Percentiles rank a stretch among this genome's conserved stretches.
Conservation (phyloP, 345 rosid species). For the Aethionema arabicum region DNA sequence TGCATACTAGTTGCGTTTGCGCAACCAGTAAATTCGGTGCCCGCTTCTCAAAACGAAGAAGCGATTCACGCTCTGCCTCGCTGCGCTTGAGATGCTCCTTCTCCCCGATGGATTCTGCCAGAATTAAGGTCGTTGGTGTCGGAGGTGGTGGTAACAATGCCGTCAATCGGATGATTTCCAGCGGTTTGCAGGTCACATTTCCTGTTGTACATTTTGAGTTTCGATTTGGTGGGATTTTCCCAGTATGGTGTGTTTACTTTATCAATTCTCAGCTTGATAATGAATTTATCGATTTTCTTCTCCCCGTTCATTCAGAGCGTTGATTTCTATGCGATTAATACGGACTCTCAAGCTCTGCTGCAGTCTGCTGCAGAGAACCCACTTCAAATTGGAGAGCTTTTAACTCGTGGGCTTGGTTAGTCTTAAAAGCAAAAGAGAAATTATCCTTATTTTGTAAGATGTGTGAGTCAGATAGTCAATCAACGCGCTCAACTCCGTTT, state of each 20-base stretch:
- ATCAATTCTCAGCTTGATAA: too few species aligned
- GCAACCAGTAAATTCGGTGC: conserved; percentile 28
- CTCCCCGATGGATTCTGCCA: conserved; percentile 75
- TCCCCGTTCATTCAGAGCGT: conserved; percentile 54
- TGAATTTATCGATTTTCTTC: background rate
- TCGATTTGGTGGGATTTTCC: background rate
- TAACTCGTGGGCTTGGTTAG: conserved; percentile 96
- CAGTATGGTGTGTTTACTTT: too few species aligned
- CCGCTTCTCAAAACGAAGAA: conserved; percentile 37
- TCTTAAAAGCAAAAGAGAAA: background rate
- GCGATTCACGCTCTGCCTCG: conserved; percentile 28
- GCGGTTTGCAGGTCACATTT: conserved; percentile 73
- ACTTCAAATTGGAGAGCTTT: conserved; percentile 88
- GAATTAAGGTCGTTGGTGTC: conserved; percentile 89
- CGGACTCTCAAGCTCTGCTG: conserved; percentile 87
- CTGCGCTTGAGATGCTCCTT: conserved; percentile 58
- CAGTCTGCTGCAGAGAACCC: conserved; percentile 85
- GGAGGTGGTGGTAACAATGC: conserved; percentile 99
- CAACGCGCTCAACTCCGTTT: conserved; percentile 12
- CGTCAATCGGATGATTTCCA: conserved; percentile 95
- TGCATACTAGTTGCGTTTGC: conserved; percentile 31
- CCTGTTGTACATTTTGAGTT: background rate
- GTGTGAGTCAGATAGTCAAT: conserved; percentile 18
- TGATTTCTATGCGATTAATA: conserved; percentile 93
- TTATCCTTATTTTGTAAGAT: background rate